Evolutionary conservation across 2,329 filamentous ascomycete species (phyloP), one percentile per base, ranked within the genome.

Genomic region (Arthroderma sp.): DNA sequence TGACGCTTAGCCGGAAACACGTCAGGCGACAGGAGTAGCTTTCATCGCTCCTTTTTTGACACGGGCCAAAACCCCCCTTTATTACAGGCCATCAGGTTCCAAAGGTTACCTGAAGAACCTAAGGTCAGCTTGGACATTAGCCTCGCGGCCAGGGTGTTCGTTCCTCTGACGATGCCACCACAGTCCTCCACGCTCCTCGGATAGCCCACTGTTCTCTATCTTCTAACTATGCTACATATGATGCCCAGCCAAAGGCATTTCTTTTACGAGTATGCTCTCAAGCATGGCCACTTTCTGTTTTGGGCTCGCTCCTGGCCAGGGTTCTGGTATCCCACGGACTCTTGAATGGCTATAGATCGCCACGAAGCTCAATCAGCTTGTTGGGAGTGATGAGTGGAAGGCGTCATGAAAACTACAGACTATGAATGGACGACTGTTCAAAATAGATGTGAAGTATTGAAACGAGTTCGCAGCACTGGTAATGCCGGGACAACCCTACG

Each of bases 301-400:
- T 6, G 29, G 34, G 10, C 22, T 5, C 7, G 15, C 29, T 27
- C 27, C 22, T 42, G 40, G 43, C 44, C 29, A 27, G 2, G 1
- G 8, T 9, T 46, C 9, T 36, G 55, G 49, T 51, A 51, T 22
- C 48, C 40, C 22, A 48, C 76, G 1, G 74, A 22, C 80, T 53
- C 66, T 73, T 41, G 78, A 87, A 58, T 95, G 88, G 86, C 75
- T 80, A 53, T 68, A 68, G 10, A 82, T 84, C 6, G 88, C 88
- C 2, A 72, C 71, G 37, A 81, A 88, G 57, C 74, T 95, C 37
- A 88, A 95, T 58, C 61, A 72, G 6, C 68, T 94, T 9, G 86
- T 94, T 59, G 80, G 80, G 38, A 86, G 89, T 57, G 80, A 89
- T 52, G 66, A 70, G 29, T 94, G 88, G 88, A 94, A 94, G 60